Evolutionary conservation across 805 yeast species (phyloP).

Genomic region (Kluyveromyces aestuarii): DNA sequence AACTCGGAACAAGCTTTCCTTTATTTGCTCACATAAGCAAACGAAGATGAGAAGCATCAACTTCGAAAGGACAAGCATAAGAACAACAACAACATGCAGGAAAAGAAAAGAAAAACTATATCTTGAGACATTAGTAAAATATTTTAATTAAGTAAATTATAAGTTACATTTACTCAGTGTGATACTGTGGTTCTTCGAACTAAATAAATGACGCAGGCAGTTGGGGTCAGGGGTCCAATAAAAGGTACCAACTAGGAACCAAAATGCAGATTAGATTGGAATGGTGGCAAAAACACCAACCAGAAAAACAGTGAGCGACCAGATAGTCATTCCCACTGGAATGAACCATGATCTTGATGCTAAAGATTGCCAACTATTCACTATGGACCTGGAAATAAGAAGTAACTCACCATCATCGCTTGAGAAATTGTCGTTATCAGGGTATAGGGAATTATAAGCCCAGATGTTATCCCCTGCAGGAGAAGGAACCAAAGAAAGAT

Average conservation of each 20-base stretch:
- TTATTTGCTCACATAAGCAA: background rate
- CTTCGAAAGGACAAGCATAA: background rate
- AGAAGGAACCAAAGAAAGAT: background rate
- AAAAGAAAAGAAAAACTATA: no score
- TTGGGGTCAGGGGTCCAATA: background rate
- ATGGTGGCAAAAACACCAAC: conserved; percentile 7
- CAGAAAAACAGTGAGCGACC: conserved; percentile 5
- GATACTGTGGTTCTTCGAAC: background rate
- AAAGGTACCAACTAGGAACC: background rate
- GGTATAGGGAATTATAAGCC: background rate
- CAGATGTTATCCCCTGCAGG: background rate
- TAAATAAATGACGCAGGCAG: background rate
- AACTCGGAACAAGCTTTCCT: background rate
- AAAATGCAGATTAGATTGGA: background rate
- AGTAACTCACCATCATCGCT: conserved; percentile 4
- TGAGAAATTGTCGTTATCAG: conserved; percentile 3
- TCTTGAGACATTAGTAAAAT: no score
- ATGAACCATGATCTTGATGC: conserved; percentile 7
- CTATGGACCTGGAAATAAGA: conserved; percentile 6
- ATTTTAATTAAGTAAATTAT: background rate
- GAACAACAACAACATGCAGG: background rate
- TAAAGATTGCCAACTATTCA: conserved; percentile 8
- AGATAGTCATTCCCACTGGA: conserved; percentile 4
- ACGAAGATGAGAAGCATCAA: background rate
- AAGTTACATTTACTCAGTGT: background rate